phyloP scores from a whole-genome alignment of 108 stramenopile genomes.

The Pelagomonas calceolata region DNA sequence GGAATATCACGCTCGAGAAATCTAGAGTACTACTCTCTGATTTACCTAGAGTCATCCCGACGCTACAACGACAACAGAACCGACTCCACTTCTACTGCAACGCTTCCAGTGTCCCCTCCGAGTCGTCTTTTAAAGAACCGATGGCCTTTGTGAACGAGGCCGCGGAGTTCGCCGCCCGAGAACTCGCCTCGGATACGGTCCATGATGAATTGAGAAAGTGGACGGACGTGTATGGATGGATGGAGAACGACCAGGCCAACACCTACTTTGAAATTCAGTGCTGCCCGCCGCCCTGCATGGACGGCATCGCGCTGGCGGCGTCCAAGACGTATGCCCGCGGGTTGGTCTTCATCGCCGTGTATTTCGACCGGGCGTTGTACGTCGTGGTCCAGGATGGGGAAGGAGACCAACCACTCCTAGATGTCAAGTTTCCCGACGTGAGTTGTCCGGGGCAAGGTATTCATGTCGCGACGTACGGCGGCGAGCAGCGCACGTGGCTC shows the following conservation, averaged over 20 bases:
- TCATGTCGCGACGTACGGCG: constrained; percentile 28
- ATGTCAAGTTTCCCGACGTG: constrained; percentile 58
- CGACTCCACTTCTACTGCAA: constrained; percentile 44
- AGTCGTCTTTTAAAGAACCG: not conserved
- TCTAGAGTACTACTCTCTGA: constrained; percentile 44
- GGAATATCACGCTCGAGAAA: constrained; percentile 34
- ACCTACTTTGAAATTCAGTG: constrained; percentile 64
- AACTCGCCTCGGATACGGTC: constrained; percentile 38
- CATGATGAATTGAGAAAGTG: constrained; percentile 35
- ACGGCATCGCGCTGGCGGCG: constrained; percentile 38
- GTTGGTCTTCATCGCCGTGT: constrained; percentile 45
- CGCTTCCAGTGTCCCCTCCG: constrained; percentile 11
- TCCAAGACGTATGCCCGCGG: constrained; percentile 47
- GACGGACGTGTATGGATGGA: constrained; percentile 46
- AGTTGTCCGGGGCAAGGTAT: constrained; percentile 17
- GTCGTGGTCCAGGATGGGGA: constrained; percentile 36
- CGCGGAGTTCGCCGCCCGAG: constrained; percentile 41
- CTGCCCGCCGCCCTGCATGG: constrained; percentile 26
- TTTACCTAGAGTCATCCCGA: constrained; percentile 49
- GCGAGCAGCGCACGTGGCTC: constrained; percentile 12
- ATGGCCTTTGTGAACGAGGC: constrained; percentile 22
- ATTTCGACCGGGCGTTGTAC: constrained; percentile 56
- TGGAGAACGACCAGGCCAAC: constrained; percentile 38
- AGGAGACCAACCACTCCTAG: constrained; percentile 53
- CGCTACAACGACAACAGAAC: constrained; percentile 58